A percentile compares a stretch with the other conserved stretches of the same genome.
Conservation (phyloP, 495 filamentous ascomycete genomes). For the Hypoxylon intermedium region DNA sequence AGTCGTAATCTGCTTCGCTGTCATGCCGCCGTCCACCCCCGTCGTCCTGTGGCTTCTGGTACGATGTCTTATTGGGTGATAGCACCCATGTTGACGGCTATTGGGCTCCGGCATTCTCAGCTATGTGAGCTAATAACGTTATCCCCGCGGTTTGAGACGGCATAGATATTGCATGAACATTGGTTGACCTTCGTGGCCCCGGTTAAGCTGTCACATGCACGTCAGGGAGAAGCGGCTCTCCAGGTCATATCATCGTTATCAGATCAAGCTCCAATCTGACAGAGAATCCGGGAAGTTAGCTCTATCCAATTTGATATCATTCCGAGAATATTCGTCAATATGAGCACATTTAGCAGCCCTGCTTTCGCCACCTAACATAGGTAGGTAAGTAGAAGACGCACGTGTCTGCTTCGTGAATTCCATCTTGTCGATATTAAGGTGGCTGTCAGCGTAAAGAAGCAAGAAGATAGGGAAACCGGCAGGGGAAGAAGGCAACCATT, state of each 20-base stretch:
- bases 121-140: constrained; percentile 3
- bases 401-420: too few relatives aligned
- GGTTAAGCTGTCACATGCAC: constrained; percentile 17
- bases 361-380: neutral
- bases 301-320: too few relatives aligned
- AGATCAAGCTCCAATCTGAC: too few relatives aligned
- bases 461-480: neutral
- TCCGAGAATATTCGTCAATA: too few relatives aligned
- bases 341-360: too few relatives aligned
- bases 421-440: too few relatives aligned
- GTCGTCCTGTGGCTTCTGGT: constrained; percentile 15
- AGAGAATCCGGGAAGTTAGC: too few relatives aligned
- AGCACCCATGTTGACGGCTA: constrained; percentile 19
- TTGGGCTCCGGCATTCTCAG: constrained; percentile 20
- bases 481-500: neutral
- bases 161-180: constrained; percentile 11
- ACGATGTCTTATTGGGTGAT: constrained; percentile 15
- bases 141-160: constrained; percentile 31
- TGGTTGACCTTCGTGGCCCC: neutral
- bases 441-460: neutral
- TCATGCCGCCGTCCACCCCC: constrained; percentile 18
- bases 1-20: constrained; percentile 23
- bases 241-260: constrained; percentile 1
- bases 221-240: constrained; percentile 9
- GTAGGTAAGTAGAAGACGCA: neutral